Conservation (phyloP, 768 basidiomycete genomes). For the Flagelloscypha sp. region DNA sequence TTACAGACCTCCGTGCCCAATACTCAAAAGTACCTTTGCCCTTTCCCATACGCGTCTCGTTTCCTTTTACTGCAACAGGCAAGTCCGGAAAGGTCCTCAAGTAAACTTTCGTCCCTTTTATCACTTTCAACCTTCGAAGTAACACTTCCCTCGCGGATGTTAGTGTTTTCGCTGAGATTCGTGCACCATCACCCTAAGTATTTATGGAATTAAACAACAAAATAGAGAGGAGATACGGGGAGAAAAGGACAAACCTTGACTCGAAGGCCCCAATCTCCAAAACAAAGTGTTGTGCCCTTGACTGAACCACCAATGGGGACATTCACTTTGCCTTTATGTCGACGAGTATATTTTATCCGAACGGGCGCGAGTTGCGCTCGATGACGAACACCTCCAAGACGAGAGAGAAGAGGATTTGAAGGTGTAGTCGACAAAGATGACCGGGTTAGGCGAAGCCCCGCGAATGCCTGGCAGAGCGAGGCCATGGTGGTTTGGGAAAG, state of each 20-base stretch:
- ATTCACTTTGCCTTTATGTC: conserved; percentile 85
- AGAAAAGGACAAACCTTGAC: too few relatives aligned
- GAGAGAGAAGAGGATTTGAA: too few relatives aligned
- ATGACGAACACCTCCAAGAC: too few relatives aligned
- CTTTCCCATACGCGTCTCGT: conserved; percentile 99
- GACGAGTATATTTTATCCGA: conserved; percentile 74
- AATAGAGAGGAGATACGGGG: too few relatives aligned
- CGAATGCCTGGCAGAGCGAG: too few relatives aligned
- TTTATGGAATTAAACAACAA: too few relatives aligned
- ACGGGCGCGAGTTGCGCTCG: conserved; percentile 73
- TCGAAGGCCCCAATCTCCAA: conserved; percentile 87
- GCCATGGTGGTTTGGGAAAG: too few relatives aligned
- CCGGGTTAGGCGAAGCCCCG: too few relatives aligned
- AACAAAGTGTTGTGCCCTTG: conserved; percentile 87
- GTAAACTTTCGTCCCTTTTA: conserved; percentile 84
- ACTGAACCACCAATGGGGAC: conserved; percentile 85
- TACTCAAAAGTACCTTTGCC: conserved; percentile 97
- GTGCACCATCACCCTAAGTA: conserved; percentile 68
- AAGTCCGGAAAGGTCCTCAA: conserved; percentile 93
- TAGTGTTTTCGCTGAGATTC: conserved; percentile 87
- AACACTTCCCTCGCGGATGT: conserved; percentile 81
- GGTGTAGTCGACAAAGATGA: too few relatives aligned
- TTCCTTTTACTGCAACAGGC: conserved; percentile 97
- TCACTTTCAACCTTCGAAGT: conserved; percentile 77
- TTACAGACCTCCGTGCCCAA: conserved; percentile 85